A percentile compares a stretch with the other conserved stretches of the same genome.
These are phyloP conservation scores for Colletotrichum kahawae DNA, from an alignment of 2,329 filamentous ascomycete genomes.

Conservation along the genomic window DNA sequence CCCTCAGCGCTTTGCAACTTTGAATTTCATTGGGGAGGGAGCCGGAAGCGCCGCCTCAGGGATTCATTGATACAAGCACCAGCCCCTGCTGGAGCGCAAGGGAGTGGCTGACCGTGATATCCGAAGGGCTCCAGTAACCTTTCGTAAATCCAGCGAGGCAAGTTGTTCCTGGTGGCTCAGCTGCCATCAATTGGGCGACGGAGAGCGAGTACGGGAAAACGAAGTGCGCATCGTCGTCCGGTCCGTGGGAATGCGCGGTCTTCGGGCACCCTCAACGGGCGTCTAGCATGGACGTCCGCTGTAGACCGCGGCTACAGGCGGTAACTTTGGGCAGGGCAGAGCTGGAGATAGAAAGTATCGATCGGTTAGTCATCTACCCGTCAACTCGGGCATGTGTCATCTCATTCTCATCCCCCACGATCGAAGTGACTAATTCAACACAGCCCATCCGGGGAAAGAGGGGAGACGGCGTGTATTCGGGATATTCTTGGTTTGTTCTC, in stretches of 20 bases:
- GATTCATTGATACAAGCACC: neutral
- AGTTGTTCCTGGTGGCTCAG: neutral
- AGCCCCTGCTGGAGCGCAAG: neutral
- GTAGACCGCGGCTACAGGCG: neutral
- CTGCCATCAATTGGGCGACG: neutral
- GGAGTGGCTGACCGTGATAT: slow-evolving; percentile 3
- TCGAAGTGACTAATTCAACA: neutral
- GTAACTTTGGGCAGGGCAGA: neutral
- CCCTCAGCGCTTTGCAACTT: neutral
- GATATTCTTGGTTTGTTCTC: neutral
- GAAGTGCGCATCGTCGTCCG: neutral
- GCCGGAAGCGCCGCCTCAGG: slow-evolving; percentile 12
- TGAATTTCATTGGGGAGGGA: neutral
- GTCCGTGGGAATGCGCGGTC: neutral
- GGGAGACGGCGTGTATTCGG: neutral
- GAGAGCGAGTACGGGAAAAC: neutral
- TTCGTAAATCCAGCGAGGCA: neutral
- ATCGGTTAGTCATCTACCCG: neutral
- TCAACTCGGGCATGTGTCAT: slow-evolving; percentile 4
- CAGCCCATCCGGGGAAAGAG: neutral
- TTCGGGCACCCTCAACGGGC: neutral
- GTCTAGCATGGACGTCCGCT: neutral
- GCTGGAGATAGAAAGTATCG: neutral
- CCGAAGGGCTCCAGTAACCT: neutral
- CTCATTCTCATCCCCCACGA: neutral